phyloP scores from a whole-genome alignment of 1,284 basidiomycete genomes.

The Takashimella koratensis region DNA sequence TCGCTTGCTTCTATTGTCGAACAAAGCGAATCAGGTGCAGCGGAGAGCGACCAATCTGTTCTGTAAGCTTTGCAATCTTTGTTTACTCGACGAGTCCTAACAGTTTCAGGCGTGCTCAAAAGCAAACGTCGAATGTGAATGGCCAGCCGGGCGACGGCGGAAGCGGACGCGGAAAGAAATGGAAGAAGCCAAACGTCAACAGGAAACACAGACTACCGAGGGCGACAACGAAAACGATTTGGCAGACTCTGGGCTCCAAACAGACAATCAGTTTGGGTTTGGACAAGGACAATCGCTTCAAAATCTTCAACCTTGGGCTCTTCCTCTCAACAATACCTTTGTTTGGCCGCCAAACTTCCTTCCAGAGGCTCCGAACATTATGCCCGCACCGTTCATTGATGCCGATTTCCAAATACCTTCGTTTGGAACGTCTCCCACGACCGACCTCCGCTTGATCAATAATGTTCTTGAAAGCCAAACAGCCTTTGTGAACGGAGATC shows the following conservation, averaged over 20 bases:
- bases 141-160: constrained; percentile 46
- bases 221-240: neutral
- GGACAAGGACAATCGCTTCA: neutral
- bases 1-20: constrained; percentile 45
- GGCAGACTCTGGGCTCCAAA: neutral
- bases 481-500: constrained; percentile 50
- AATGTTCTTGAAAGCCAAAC: constrained; percentile 45
- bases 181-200: constrained; percentile 46
- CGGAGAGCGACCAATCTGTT: constrained; percentile 44
- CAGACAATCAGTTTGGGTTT: neutral
- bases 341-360: constrained; percentile 8
- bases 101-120: constrained; percentile 36
- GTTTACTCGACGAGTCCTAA: neutral
- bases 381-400: neutral
- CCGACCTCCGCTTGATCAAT: constrained; percentile 37
- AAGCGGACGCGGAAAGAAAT: constrained; percentile 51
- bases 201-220: constrained; percentile 7
- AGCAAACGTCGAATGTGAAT: constrained; percentile 43
- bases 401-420: constrained; percentile 7
- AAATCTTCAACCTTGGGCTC: neutral
- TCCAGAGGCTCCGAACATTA: neutral
- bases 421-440: constrained; percentile 16
- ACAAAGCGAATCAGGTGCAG: constrained; percentile 48
- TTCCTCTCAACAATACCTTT: neutral
- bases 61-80: constrained; percentile 10